Conservation (phyloP, 257 asterid species). For the Linderniella brevidens region DNA sequence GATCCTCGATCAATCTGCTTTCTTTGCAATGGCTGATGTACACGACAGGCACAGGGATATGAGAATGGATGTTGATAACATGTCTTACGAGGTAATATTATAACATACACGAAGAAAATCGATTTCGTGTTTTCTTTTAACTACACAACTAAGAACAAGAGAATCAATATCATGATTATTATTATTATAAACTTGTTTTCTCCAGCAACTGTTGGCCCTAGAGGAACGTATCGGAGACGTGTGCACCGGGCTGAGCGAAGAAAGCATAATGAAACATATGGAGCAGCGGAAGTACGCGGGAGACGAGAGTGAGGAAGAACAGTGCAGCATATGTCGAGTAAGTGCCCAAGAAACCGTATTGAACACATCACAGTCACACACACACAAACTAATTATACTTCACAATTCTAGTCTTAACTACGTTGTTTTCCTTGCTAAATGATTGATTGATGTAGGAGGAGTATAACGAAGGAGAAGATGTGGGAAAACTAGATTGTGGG, state of each 20-base stretch:
- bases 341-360: conserved; percentile 1
- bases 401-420: too few relatives aligned
- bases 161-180: too few relatives aligned
- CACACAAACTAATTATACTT: too few relatives aligned
- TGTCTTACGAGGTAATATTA: conserved; percentile 49
- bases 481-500: conserved; percentile 43
- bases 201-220: conserved; percentile 48
- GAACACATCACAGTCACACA: background rate
- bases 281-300: conserved; percentile 17
- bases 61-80: conserved; percentile 35
- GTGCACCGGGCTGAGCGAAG: conserved; percentile 54
- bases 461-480: conserved; percentile 30
- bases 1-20: conserved; percentile 23
- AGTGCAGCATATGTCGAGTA: conserved; percentile 62
- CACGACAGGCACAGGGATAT: conserved; percentile 32
- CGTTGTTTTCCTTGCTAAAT: background rate
- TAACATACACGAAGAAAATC: too few relatives aligned
- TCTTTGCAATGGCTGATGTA: conserved; percentile 23
- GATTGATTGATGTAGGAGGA: conserved; percentile 28
- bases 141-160: too few relatives aligned
- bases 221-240: conserved; percentile 62
- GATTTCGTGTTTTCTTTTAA: too few relatives aligned
- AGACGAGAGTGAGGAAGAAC: conserved; percentile 23
- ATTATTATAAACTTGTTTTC: background rate
- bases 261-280: conserved; percentile 23